A percentile compares a stretch with the other conserved stretches of the same genome.
phyloP scores from a whole-genome alignment of 2,329 filamentous ascomycete genomes.

The Sclerotinia subarctica region DNA sequence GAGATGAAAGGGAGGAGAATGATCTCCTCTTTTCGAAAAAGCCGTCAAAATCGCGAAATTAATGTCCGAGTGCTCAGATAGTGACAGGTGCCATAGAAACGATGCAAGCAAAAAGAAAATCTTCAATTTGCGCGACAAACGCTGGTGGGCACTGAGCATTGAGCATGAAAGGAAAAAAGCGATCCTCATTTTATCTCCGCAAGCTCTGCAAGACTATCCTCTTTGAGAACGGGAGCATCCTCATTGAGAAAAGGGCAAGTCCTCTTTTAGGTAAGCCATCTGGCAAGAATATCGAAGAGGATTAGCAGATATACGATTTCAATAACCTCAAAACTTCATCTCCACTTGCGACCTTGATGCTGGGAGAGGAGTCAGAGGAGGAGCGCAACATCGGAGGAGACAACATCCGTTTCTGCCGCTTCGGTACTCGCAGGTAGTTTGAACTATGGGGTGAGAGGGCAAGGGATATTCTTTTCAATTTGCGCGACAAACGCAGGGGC shows the following conservation, averaged over 20 bases:
- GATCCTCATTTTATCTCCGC: slow-evolving; percentile 1
- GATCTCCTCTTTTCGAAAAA: background rate
- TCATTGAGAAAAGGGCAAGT: background rate
- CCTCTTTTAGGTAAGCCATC: background rate
- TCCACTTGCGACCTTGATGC: slow-evolving; percentile 1
- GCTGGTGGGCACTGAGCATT: background rate
- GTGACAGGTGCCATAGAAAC: background rate
- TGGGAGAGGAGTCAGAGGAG: background rate
- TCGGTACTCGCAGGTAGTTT: background rate
- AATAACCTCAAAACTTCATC: slow-evolving; percentile 11
- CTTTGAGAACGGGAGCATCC: background rate
- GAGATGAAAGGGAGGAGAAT: background rate
- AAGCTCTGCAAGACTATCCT: slow-evolving; percentile 4
- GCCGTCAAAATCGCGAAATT: slow-evolving; percentile 5
- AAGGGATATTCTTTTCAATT: slow-evolving; percentile 18
- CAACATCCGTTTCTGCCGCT: background rate
- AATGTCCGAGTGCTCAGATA: slow-evolving; percentile 14
- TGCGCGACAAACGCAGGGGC: slow-evolving; percentile 19
- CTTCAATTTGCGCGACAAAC: slow-evolving; percentile 11
- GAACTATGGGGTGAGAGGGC: background rate
- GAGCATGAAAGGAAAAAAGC: background rate
- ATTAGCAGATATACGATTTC: slow-evolving; percentile 9
- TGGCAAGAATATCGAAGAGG: background rate
- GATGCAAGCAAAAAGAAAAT: background rate
- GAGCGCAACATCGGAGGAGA: background rate